Percentiles rank a stretch among this genome's conserved stretches.
phyloP scores from a whole-genome alignment of 805 yeast species.

The Yamadazyma phyllophila region DNA sequence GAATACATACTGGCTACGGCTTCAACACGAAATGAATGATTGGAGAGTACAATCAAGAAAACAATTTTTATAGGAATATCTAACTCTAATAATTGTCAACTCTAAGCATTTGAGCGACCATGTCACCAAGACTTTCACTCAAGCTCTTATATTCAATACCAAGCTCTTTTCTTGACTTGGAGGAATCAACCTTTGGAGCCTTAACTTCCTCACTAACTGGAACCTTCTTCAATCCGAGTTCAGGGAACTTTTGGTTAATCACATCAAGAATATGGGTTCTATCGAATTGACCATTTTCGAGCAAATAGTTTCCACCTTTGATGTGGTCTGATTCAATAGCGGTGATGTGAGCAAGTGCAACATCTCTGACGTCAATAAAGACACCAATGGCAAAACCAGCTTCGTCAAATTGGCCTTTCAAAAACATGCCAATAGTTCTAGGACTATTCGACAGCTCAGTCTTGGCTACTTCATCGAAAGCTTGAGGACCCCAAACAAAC shows the following conservation, averaged over 20 bases:
- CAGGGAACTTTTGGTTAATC: slow-evolving; percentile 22
- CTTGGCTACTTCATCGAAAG: slow-evolving; percentile 32
- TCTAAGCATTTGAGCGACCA: slow-evolving; percentile 1
- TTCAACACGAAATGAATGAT: too few species aligned
- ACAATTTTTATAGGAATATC: too few species aligned
- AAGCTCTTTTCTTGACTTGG: neutral
- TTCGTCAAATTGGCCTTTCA: slow-evolving; percentile 15
- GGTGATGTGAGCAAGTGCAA: slow-evolving; percentile 53
- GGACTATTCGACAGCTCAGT: slow-evolving; percentile 21
- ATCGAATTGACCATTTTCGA: slow-evolving; percentile 16
- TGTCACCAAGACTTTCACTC: neutral
- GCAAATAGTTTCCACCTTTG: slow-evolving; percentile 30
- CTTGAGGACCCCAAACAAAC: slow-evolving; percentile 51
- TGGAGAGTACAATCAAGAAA: too few species aligned
- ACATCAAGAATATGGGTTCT: slow-evolving; percentile 20
- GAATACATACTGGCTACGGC: too few species aligned
- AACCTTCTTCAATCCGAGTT: slow-evolving; percentile 9
- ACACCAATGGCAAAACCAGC: slow-evolving; percentile 4
- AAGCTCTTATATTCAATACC: neutral
- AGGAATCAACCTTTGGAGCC: neutral
- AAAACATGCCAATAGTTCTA: slow-evolving; percentile 24
- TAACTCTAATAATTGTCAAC: neutral
- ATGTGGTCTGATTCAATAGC: slow-evolving; percentile 42
- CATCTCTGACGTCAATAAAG: slow-evolving; percentile 60
- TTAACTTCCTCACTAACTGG: too few species aligned